phyloP scores from a whole-genome alignment of 1,284 basidiomycete genomes.

The Cutaneotrichosporon sp. region DNA sequence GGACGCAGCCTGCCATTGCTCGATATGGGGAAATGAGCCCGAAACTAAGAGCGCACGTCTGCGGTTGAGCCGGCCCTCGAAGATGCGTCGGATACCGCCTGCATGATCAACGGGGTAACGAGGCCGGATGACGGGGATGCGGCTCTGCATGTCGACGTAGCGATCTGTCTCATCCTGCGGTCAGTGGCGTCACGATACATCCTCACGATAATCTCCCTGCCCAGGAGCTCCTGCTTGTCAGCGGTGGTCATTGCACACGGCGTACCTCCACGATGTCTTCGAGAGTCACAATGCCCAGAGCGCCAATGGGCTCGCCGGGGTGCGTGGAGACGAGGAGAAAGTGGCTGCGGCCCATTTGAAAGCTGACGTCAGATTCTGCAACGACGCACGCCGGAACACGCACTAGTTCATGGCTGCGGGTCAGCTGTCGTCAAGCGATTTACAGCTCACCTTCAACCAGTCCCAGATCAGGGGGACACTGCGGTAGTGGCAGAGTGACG shows the following conservation, averaged over 20 bases:
- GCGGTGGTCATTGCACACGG: not conserved
- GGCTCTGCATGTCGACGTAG: constrained; percentile 41
- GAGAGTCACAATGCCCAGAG: constrained; percentile 66
- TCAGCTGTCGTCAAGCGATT: not conserved
- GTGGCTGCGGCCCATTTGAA: constrained; percentile 90
- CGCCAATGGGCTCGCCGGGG: constrained; percentile 66
- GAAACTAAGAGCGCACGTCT: not conserved
- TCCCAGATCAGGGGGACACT: constrained; percentile 50
- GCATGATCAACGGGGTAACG: constrained; percentile 4
- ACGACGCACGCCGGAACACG: not conserved
- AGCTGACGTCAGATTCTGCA: constrained; percentile 46
- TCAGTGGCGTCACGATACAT: not conserved
- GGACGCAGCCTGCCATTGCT: too few relatives aligned
- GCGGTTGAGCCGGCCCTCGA: constrained; percentile 29
- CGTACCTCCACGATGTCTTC: constrained; percentile 53
- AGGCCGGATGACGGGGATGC: constrained; percentile 13
- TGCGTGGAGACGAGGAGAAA: constrained; percentile 75
- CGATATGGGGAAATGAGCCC: not conserved
- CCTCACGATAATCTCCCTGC: constrained; percentile 43
- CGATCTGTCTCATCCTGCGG: constrained; percentile 44
- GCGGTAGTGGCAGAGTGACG: constrained; percentile 67
- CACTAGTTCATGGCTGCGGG: constrained; percentile 22
- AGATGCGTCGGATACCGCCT: constrained; percentile 33
- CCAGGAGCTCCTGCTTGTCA: constrained; percentile 34
- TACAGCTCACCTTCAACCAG: constrained; percentile 49